These are phyloP conservation scores for Myxozyma vanderwaltii DNA, from an alignment of 805 yeast genomes.

Conservation along the genomic window DNA sequence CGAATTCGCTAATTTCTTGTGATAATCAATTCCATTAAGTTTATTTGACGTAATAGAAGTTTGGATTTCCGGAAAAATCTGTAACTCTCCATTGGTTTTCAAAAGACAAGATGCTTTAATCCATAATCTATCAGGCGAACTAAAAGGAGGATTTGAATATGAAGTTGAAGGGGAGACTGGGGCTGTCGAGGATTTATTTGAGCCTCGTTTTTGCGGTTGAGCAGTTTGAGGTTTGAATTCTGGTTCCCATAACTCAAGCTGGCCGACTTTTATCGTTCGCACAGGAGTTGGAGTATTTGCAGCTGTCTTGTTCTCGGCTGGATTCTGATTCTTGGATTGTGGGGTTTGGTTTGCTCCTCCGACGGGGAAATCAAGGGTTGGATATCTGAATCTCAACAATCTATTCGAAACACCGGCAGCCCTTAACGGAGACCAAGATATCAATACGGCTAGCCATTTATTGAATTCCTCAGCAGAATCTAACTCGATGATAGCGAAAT, in stretches of 20 bases:
- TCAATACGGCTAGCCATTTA: constrained; percentile 28
- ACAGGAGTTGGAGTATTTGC: background rate
- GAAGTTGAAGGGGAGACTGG: background rate
- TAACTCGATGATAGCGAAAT: constrained; percentile 21
- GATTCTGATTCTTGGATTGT: background rate
- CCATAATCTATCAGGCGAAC: constrained; percentile 9
- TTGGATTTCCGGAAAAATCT: constrained; percentile 24
- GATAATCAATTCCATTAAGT: background rate
- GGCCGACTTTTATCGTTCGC: constrained; percentile 31
- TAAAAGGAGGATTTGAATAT: background rate
- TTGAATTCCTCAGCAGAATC: constrained; percentile 22
- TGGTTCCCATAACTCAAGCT: constrained; percentile 31
- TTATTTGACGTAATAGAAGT: background rate
- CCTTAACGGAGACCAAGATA: constrained; percentile 31
- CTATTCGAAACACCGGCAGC: constrained; percentile 27
- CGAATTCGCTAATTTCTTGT: background rate
- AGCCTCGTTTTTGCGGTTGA: background rate
- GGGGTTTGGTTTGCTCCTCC: background rate
- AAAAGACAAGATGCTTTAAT: constrained; percentile 25
- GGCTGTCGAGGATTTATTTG: constrained; percentile 2
- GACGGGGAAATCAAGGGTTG: constrained; percentile 17
- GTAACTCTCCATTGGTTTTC: constrained; percentile 29
- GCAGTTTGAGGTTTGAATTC: background rate
- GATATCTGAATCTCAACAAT: constrained; percentile 28
- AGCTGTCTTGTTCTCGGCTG: background rate